These are phyloP conservation scores for Paraglomus brasilianum DNA, from an alignment of 192 early-diverging fungal species.

Conservation along the genomic window DNA sequence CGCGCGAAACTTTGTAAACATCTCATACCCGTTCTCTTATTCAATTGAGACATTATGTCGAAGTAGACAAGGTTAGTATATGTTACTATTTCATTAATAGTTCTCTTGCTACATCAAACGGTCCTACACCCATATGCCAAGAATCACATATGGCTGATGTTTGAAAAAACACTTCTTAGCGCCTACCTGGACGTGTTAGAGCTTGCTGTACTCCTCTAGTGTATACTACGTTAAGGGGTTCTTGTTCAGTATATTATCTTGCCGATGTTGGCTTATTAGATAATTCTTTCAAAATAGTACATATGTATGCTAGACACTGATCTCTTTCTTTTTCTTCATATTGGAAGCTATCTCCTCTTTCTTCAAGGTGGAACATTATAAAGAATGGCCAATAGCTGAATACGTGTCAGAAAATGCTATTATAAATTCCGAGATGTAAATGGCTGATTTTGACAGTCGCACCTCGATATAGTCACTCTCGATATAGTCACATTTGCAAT, in stretches of 20 bases:
- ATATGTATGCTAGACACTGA: neutral
- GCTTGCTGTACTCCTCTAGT: conserved; percentile 2
- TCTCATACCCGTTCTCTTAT: too few species aligned
- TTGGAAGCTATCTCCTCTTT: neutral
- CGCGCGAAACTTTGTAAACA: too few species aligned
- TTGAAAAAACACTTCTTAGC: conserved; percentile 3
- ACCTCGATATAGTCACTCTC: too few species aligned
- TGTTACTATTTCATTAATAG: too few species aligned
- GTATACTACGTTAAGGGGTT: conserved; percentile 13
- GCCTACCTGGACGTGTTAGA: conserved; percentile 11
- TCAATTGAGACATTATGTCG: too few species aligned
- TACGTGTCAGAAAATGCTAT: too few species aligned
- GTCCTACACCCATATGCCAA: conserved; percentile 1
- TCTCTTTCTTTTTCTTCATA: neutral
- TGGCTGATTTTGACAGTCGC: too few species aligned
- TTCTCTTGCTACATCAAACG: conserved; percentile 9
- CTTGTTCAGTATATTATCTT: conserved; percentile 20
- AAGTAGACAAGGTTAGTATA: too few species aligned
- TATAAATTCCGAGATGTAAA: too few species aligned
- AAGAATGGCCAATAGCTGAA: conserved; percentile 14
- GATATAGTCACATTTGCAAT: too few species aligned
- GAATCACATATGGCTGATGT: conserved; percentile 12
- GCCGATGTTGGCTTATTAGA: neutral
- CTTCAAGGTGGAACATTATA: neutral
- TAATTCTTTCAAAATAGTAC: conserved; percentile 3